A percentile compares a stretch with the other conserved stretches of the same genome.
Evolutionary conservation across 495 filamentous ascomycete genomes (phyloP).

Genomic region (Stereocaulon alpinum): DNA sequence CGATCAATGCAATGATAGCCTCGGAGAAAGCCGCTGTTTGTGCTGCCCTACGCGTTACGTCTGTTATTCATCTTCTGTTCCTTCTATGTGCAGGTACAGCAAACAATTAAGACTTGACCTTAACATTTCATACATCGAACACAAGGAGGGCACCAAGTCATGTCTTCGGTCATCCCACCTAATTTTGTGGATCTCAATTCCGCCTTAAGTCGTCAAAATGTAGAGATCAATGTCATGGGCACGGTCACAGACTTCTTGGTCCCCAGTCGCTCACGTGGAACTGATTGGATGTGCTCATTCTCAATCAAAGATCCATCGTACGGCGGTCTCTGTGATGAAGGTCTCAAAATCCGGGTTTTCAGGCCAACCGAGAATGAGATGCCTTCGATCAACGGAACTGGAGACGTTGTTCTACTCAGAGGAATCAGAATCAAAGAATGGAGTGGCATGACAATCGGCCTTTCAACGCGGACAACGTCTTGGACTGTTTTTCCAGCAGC

Average conservation of each 20-base stretch:
- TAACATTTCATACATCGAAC: neutral
- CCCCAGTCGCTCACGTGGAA: slow-evolving; percentile 25
- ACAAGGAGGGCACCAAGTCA: neutral
- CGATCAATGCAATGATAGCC: no score
- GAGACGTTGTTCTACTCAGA: slow-evolving; percentile 41
- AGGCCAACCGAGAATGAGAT: slow-evolving; percentile 29
- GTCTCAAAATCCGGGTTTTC: slow-evolving; percentile 44
- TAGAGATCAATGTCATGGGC: slow-evolving; percentile 36
- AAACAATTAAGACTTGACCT: no score
- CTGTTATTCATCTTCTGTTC: no score
- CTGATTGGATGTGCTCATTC: slow-evolving; percentile 36
- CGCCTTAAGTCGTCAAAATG: slow-evolving; percentile 22
- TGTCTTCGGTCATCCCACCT: slow-evolving; percentile 20
- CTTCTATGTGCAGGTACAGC: no score
- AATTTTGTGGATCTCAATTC: slow-evolving; percentile 31
- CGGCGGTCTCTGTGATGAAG: slow-evolving; percentile 28
- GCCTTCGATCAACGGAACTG: slow-evolving; percentile 30
- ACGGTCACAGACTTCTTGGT: slow-evolving; percentile 38
- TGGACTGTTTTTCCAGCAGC: slow-evolving; percentile 24
- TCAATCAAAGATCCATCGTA: slow-evolving; percentile 38
- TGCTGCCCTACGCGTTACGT: no score
- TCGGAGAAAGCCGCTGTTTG: no score
- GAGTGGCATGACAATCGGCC: slow-evolving; percentile 20
- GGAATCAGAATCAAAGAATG: slow-evolving; percentile 30
- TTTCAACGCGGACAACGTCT: slow-evolving; percentile 21